Base-by-base conservation (phyloP, 148 eudicot species). In the Cornus florida region DNA sequence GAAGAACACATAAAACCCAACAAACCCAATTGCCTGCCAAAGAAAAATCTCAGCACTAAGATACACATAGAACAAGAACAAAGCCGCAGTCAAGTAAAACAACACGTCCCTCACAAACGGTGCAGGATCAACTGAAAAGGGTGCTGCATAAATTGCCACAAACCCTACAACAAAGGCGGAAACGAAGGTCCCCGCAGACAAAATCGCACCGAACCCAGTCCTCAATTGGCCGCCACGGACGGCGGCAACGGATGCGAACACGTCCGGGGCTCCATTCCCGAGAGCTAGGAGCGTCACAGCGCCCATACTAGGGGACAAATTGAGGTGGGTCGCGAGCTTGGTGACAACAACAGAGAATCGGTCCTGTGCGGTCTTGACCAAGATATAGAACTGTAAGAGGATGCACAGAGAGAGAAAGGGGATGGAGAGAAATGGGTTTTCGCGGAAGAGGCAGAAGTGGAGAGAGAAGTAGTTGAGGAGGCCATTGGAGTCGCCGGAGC, bases 21-120 rank as follows among this genome's bases (percentile, higher is more conserved):
- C 94, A 91, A 96, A 96, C 77, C 98, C 99, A 83, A 93, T 70
- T 13, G 95, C 97, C 84, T 96, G 99, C 98, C 98, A 96, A 66
- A 96, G 72, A 68, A 77, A 92, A 79, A 96, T 82, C 90, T 96
- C 99, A 75, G 94, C 99, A 78, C 95, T 92, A 66, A 96, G 78
- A 79, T 96, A 96, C 20, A 94, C 99, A 79, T 82, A 93, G 24
- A 96, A 96, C 81, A 96, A 73, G 19, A 94, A 87, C 81, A 91
- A 77, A 17, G 90, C 94, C 28, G 95, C 92, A 48, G 85, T 83
- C 86, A 96, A 83, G 73, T 96, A 96, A 72, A 96, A 96, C 88
- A 90, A 24, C 56, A 92, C 93, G 80, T 96, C 99, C 84, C 99
- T 84, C 28, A 93, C 79, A 79, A 96, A 96, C 17, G 91, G 79